Evolutionary conservation across 805 yeast species (phyloP).

Genomic region (Cyberlindnera amylophila): DNA sequence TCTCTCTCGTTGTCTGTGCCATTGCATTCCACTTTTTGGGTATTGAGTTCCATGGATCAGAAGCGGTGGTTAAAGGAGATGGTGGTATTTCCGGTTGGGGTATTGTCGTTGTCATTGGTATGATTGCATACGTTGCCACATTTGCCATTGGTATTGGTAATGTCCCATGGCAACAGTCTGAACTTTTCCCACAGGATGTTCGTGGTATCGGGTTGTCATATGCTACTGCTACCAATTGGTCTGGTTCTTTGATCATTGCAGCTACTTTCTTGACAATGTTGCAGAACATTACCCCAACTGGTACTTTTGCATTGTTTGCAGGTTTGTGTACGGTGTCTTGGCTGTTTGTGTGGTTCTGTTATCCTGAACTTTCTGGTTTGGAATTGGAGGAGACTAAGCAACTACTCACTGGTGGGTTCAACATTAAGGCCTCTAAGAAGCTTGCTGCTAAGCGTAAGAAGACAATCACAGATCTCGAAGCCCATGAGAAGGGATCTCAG

Average conservation of each 20-base stretch:
- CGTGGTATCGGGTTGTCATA: slow-evolving; percentile 88
- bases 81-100: slow-evolving; percentile 72
- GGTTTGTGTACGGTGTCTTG: slow-evolving; percentile 70
- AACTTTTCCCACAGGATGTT: slow-evolving; percentile 87
- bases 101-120: slow-evolving; percentile 75
- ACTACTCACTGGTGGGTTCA: slow-evolving; percentile 78
- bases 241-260: slow-evolving; percentile 85
- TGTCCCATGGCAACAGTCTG: slow-evolving; percentile 97
- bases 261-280: slow-evolving; percentile 92
- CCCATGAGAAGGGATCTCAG: slow-evolving; percentile 22
- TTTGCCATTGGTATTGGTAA: slow-evolving; percentile 95
- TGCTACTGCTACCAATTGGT: slow-evolving; percentile 93
- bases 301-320: slow-evolving; percentile 89
- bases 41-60: slow-evolving; percentile 47
- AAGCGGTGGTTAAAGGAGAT: slow-evolving; percentile 35
- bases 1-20: slow-evolving; percentile 73
- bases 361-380: slow-evolving; percentile 88
- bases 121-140: slow-evolving; percentile 82
- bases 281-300: slow-evolving; percentile 87
- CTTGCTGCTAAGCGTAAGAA: slow-evolving; percentile 44
- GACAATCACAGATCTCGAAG: slow-evolving; percentile 18
- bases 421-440: slow-evolving; percentile 58
- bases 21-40: slow-evolving; percentile 86
- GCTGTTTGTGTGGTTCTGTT: slow-evolving; percentile 71
- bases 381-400: slow-evolving; percentile 88